phyloP scores from a whole-genome alignment of 441 rosid genomes.

The Iberis amara region DNA sequence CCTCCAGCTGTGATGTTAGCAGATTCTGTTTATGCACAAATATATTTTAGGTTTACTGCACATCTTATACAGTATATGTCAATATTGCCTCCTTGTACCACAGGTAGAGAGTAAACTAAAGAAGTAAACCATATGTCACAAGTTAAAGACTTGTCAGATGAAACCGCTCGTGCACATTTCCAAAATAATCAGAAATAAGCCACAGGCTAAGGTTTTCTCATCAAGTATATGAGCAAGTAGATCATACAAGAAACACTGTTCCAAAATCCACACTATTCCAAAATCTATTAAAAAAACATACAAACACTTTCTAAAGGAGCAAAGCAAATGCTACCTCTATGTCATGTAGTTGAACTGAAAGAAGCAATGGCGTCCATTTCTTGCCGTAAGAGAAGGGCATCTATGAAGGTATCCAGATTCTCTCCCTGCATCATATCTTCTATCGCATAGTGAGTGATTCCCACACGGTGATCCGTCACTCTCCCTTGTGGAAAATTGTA shows the following conservation, averaged over 20 bases:
- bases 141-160: not conserved
- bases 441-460: conserved; percentile 74
- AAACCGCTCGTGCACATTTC: conserved; percentile 3
- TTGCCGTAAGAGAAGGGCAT: conserved; percentile 79
- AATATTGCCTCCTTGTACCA: conserved; percentile 95
- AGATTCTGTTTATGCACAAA: conserved; percentile 26
- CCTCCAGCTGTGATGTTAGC: conserved; percentile 41
- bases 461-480: conserved; percentile 82
- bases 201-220: conserved; percentile 96
- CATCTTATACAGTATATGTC: conserved; percentile 48
- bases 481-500: conserved; percentile 95
- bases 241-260: too few relatives aligned
- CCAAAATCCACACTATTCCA: too few relatives aligned
- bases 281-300: too few relatives aligned
- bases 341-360: conserved; percentile 49
- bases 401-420: conserved; percentile 65
- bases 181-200: conserved; percentile 37
- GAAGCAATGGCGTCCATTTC: conserved; percentile 91
- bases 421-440: conserved; percentile 80
- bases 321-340: too few relatives aligned
- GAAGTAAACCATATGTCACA: conserved; percentile 9
- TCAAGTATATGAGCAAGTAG: conserved; percentile 52
- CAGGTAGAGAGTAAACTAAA: conserved; percentile 24
- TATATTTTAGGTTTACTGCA: conserved; percentile 11
- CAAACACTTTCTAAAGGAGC: too few relatives aligned